Base-by-base conservation (phyloP, 2,329 filamentous ascomycete genomes). In the Mariannaea sp. region DNA sequence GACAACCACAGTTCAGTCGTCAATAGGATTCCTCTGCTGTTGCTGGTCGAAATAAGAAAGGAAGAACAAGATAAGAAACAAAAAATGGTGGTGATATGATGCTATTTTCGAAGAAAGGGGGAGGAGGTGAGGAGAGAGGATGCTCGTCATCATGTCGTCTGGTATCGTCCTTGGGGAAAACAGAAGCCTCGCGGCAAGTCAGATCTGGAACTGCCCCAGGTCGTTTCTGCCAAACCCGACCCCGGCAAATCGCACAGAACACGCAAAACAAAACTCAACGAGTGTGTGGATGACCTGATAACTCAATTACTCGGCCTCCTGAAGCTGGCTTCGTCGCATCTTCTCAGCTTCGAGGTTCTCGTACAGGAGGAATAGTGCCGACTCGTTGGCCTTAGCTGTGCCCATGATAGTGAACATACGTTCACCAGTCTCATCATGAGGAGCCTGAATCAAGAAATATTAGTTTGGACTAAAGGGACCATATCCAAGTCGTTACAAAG, bases 371-470 rank as follows among this genome's bases (percentile, higher is more conserved):
- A 96, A 97, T 22, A 99, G 81, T 4, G 94, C 94, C 65, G 92
- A 93, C 77, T 99, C 94, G 68, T 99, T 99, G 60, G 92, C 91
- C 76, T 88, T 88, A 56, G 90, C 87, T 56, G 90, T 95, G 64
- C 94, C 94, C 83, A 96, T 97, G 72, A 99, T 99, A 69, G 94
- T 99, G 79, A 99, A 99, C 94, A 99, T 99, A 68, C 94, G 88
- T 82, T 99, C 94, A 62, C 94, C 94, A 56, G 91, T 95, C 65
- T 97, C 94, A 66, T 99, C 94, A 69, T 99, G 94, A 51, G 94
- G 91, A 40, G 92, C 88, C 82, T 86, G 49, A 5, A 53, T 3
- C 14, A n/a, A 39, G 20, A 13, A 20, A n/a, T n/a, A 27, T 51
- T 24, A 57, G 48, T 35, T 29, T 6, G 8, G 7, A 14, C 30